Conservation (phyloP, 257 asterid genomes). For the Catharanthus roseus region DNA sequence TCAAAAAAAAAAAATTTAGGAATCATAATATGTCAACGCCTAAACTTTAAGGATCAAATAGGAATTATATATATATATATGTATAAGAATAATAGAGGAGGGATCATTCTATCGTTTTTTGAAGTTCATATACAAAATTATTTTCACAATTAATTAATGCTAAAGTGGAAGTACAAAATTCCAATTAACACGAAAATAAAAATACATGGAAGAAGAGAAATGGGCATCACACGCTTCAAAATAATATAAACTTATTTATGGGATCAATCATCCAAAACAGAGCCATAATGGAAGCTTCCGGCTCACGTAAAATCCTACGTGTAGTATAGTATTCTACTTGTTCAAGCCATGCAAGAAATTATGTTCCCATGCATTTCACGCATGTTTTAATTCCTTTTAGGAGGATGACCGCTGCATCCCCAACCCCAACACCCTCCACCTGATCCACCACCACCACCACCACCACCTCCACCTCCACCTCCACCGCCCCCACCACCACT, state of each 20-base stretch:
- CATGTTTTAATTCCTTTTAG: constrained; percentile 5
- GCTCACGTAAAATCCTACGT: too few relatives aligned
- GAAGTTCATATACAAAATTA: neutral
- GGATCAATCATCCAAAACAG: neutral
- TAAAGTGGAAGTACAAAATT: neutral
- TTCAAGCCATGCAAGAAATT: neutral
- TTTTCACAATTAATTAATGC: neutral
- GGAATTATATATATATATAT: too few relatives aligned
- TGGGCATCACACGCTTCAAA: neutral
- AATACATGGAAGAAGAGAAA: neutral
- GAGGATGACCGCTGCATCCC: constrained; percentile 31
- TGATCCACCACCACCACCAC: neutral
- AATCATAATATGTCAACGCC: too few relatives aligned
- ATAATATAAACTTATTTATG: neutral
- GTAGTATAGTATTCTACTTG: too few relatives aligned
- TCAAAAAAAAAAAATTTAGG: too few relatives aligned
- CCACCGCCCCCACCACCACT: neutral
- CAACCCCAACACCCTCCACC: constrained; percentile 21
- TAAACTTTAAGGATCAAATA: too few relatives aligned
- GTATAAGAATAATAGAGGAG: too few relatives aligned
- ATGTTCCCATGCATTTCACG: neutral
- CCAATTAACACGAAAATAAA: too few relatives aligned
- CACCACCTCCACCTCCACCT: neutral
- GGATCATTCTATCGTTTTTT: neutral
- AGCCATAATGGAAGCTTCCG: too few relatives aligned